A percentile compares a stretch with the other conserved stretches of the same genome.
Evolutionary conservation across 352 stramenopile genomes (phyloP).

Genomic region (Phytophthora litchii): DNA sequence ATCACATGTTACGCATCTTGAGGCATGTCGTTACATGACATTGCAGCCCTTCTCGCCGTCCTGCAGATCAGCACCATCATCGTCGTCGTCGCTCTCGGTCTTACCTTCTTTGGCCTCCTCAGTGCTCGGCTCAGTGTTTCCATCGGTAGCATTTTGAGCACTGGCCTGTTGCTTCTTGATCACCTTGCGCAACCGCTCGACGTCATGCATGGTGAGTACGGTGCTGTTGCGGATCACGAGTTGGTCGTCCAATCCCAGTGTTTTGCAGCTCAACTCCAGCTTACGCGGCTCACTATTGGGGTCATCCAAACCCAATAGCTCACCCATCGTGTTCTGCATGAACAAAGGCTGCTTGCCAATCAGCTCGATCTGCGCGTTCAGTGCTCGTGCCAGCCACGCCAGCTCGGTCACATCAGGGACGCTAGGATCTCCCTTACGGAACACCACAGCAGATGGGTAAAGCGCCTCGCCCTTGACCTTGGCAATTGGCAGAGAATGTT

Average conservation of each 20-base stretch:
- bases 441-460: constrained; percentile 76
- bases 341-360: constrained; percentile 70
- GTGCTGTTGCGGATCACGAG: constrained; percentile 82
- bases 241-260: constrained; percentile 64
- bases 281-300: constrained; percentile 49
- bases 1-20: not conserved
- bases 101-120: constrained; percentile 19
- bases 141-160: constrained; percentile 8
- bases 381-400: constrained; percentile 73
- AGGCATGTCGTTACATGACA: constrained; percentile 33
- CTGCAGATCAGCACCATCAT: constrained; percentile 25
- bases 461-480: constrained; percentile 50
- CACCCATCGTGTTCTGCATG: constrained; percentile 71
- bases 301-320: constrained; percentile 65
- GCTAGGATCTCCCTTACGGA: constrained; percentile 72
- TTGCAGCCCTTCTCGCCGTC: constrained; percentile 37
- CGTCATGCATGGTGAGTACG: constrained; percentile 78
- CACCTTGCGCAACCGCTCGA: constrained; percentile 62
- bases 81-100: constrained; percentile 29
- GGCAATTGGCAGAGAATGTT: constrained; percentile 53
- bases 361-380: constrained; percentile 69
- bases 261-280: constrained; percentile 62
- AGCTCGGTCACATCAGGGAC: constrained; percentile 67
- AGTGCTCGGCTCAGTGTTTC: constrained; percentile 6
- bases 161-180: constrained; percentile 41